Percentiles rank a stretch among this genome's conserved stretches.
These are phyloP conservation scores for Pichia cactophila DNA, from an alignment of 1,139 yeast genomes.

Conservation along the genomic window DNA sequence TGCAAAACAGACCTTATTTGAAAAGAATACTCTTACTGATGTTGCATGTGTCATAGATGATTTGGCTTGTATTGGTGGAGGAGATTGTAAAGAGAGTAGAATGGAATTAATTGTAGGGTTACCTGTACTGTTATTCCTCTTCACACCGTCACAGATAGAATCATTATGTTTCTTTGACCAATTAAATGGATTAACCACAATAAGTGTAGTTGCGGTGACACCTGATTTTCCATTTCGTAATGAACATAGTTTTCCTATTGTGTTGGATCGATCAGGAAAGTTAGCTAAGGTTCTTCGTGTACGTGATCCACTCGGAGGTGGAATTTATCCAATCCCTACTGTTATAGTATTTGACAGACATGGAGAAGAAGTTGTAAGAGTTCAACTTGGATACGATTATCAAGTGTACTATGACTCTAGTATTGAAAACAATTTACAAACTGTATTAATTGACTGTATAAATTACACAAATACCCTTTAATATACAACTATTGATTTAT, in stretches of 20 bases:
- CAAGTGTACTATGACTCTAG: slow-evolving; percentile 16
- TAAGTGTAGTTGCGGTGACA: slow-evolving; percentile 19
- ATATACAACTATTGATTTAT: slow-evolving; percentile 8
- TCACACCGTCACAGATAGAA: slow-evolving; percentile 5
- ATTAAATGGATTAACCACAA: slow-evolving; percentile 1
- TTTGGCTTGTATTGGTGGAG: background rate
- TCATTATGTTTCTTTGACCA: slow-evolving; percentile 4
- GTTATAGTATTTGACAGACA: slow-evolving; percentile 31
- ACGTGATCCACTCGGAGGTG: slow-evolving; percentile 46
- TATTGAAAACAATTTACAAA: slow-evolving; percentile 12
- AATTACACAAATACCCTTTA: slow-evolving; percentile 8
- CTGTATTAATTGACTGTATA: slow-evolving; percentile 13
- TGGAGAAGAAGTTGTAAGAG: slow-evolving; percentile 20
- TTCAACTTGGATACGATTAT: slow-evolving; percentile 23
- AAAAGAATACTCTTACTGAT: slow-evolving; percentile 12
- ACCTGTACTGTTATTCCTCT: slow-evolving; percentile 9
- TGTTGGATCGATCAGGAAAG: slow-evolving; percentile 23
- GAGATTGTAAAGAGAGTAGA: background rate
- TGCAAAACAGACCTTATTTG: slow-evolving; percentile 17
- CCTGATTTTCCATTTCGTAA: slow-evolving; percentile 14
- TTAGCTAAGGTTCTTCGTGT: slow-evolving; percentile 27
- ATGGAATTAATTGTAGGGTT: background rate
- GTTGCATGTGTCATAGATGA: background rate
- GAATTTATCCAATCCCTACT: slow-evolving; percentile 39
- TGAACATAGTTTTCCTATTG: slow-evolving; percentile 19